These are phyloP conservation scores for Colletotrichum kahawae DNA, from an alignment of 2,329 filamentous ascomycete species.

Conservation along the genomic window DNA sequence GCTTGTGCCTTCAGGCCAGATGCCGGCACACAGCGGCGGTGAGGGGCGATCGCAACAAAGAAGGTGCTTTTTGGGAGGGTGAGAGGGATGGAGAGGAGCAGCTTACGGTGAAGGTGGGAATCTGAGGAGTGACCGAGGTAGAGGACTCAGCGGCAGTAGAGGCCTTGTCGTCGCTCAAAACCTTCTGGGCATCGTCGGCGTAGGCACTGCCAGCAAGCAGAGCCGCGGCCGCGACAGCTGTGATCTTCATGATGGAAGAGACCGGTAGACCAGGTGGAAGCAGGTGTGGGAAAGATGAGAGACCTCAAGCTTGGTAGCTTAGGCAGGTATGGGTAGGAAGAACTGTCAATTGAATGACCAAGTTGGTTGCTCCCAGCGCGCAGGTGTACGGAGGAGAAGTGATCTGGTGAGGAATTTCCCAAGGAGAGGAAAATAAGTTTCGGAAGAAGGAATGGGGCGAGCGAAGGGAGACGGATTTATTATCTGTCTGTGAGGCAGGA, in stretches of 20 bases:
- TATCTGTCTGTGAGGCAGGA: conserved; percentile 17
- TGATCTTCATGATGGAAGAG: conserved; percentile 76
- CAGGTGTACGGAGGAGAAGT: conserved; percentile 4
- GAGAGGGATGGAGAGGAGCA: neutral
- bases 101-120: conserved; percentile 89
- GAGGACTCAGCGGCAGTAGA: conserved; percentile 51
- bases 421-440: conserved; percentile 19
- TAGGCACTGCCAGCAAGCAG: conserved; percentile 73
- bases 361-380: conserved; percentile 1
- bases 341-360: conserved; percentile 20
- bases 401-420: conserved; percentile 14
- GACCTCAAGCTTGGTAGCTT: conserved; percentile 10
- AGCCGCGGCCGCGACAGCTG: conserved; percentile 78
- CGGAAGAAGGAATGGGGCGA: conserved; percentile 20
- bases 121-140: conserved; percentile 64
- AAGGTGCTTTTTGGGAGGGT: neutral
- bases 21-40: neutral
- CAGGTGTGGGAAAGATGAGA: neutral
- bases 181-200: conserved; percentile 69
- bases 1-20: conserved; percentile 4
- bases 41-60: conserved; percentile 3
- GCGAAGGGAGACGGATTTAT: conserved; percentile 21
- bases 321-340: neutral
- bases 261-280: neutral
- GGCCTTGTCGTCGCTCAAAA: conserved; percentile 51